Percentiles rank a stretch among this genome's conserved stretches.
These are phyloP conservation scores for Phytopythium delawarense DNA, from an alignment of 352 stramenopile species.

Conservation along the genomic window DNA sequence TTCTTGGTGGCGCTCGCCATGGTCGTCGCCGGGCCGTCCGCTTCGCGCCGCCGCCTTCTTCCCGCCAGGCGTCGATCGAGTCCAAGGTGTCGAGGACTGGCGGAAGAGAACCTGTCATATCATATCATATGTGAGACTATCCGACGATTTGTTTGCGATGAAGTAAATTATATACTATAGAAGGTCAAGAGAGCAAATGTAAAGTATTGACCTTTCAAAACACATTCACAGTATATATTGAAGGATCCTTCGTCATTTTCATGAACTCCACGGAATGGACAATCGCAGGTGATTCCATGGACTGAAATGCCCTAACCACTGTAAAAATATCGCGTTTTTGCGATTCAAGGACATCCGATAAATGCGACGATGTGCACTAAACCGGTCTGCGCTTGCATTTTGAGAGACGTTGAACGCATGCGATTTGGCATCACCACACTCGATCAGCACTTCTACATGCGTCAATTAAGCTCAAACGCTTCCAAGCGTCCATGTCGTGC, in stretches of 20 bases:
- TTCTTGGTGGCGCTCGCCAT: constrained; percentile 60
- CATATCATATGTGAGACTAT: no score
- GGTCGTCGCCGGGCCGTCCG: not conserved
- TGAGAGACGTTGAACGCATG: not conserved
- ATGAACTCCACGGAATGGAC: no score
- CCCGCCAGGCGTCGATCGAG: not conserved
- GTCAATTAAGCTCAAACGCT: not conserved
- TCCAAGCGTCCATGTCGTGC: not conserved
- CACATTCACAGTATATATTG: no score
- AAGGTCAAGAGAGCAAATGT: no score
- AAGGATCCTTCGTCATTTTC: no score
- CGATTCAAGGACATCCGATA: not conserved
- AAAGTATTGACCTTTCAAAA: no score
- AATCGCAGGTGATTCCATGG: no score
- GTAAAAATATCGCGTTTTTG: not conserved
- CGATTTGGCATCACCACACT: no score
- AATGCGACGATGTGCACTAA: not conserved
- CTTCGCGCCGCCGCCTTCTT: not conserved
- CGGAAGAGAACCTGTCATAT: not conserved
- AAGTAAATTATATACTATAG: no score
- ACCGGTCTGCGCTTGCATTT: not conserved
- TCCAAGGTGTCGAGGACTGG: not conserved
- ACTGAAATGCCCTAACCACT: no score
- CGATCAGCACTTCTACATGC: not conserved
- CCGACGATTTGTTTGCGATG: no score